Evolutionary conservation across 2,329 filamentous ascomycete species (phyloP).

Genomic region (Calonectria multiphialidica): DNA sequence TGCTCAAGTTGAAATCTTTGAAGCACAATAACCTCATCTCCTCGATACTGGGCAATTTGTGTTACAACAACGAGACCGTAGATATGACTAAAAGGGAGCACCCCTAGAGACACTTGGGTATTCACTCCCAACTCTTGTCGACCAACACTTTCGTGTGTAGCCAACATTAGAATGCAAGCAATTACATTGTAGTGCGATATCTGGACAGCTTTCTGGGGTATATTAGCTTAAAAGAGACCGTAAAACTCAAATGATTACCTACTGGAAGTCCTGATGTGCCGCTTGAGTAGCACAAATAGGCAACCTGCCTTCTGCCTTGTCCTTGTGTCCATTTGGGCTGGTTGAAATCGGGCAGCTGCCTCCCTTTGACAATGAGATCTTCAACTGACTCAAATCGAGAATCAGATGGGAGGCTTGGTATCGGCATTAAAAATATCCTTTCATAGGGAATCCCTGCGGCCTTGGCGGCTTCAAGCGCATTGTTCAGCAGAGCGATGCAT

Average conservation of each 20-base stretch:
- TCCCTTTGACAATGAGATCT: background rate
- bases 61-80: slow-evolving; percentile 80
- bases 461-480: slow-evolving; percentile 71
- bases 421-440: slow-evolving; percentile 73
- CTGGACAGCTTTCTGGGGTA: background rate
- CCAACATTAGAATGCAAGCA: background rate
- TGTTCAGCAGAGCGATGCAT: slow-evolving; percentile 72
- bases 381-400: background rate
- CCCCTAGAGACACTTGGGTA: slow-evolving; percentile 59
- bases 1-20: slow-evolving; percentile 78
- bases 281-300: background rate
- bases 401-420: slow-evolving; percentile 53
- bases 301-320: background rate
- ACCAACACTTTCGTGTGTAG: background rate
- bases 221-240: background rate
- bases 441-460: slow-evolving; percentile 71
- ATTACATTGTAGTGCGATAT: slow-evolving; percentile 7
- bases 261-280: slow-evolving; percentile 7
- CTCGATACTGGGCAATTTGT: slow-evolving; percentile 74
- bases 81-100: slow-evolving; percentile 83
- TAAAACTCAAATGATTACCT: background rate
- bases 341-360: background rate
- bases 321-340: background rate
- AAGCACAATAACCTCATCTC: slow-evolving; percentile 78
- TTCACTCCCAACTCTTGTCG: no score